Conservation (phyloP, 2,329 filamentous ascomycete species). For the Talaromyces amestolkiae region DNA sequence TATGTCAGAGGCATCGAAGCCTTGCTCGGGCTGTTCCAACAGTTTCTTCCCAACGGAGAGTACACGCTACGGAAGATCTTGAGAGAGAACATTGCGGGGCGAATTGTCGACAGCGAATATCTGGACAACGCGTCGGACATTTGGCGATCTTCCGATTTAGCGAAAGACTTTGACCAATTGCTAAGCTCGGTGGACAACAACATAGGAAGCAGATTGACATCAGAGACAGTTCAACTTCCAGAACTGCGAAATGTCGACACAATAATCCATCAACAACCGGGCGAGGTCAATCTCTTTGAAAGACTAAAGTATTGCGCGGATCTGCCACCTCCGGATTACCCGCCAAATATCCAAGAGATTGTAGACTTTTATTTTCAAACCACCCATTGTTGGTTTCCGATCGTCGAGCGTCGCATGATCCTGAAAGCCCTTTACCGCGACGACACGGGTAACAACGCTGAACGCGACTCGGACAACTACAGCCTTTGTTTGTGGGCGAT, state of each 20-base stretch:
- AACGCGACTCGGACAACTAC: constrained; percentile 7
- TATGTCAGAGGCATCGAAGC: constrained; percentile 73
- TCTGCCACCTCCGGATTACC: constrained; percentile 49
- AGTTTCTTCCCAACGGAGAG: constrained; percentile 17
- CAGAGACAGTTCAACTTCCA: constrained; percentile 3
- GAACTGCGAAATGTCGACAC: neutral
- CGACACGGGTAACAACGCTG: constrained; percentile 48
- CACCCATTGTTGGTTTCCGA: constrained; percentile 73
- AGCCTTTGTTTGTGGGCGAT: constrained; percentile 53
- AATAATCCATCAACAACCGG: neutral
- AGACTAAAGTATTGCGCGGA: constrained; percentile 32
- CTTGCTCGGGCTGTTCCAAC: constrained; percentile 50
- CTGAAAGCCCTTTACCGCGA: constrained; percentile 49
- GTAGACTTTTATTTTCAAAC: constrained; percentile 73
- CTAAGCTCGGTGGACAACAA: constrained; percentile 8
- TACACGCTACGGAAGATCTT: constrained; percentile 41
- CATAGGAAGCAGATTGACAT: constrained; percentile 3
- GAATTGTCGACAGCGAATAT: constrained; percentile 52
- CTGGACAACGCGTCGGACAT: constrained; percentile 17
- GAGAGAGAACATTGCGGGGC: constrained; percentile 57
- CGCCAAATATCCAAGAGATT: constrained; percentile 52
- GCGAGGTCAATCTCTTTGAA: constrained; percentile 10
- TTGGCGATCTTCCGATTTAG: constrained; percentile 17
- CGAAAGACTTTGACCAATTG: constrained; percentile 16
- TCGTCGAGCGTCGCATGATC: constrained; percentile 65